Base-by-base conservation (phyloP, 1,284 basidiomycete genomes). In the Chalciporus sp. region DNA sequence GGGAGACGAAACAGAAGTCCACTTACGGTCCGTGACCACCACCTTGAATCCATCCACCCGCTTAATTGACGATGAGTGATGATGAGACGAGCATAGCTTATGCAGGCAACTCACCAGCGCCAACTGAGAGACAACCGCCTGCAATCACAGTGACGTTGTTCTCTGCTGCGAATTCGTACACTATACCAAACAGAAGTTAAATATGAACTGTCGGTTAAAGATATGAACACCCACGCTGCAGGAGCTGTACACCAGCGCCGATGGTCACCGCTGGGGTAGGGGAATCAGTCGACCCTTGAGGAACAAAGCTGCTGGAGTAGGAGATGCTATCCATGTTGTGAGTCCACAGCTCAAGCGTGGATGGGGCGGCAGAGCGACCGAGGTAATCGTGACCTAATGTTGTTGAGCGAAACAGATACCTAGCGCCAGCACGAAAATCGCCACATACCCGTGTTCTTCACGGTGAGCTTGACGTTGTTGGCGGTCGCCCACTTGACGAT, bases 31-130 rank as follows among this genome's bases (percentile, higher is more conserved):
- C 31, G 39, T 57, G 45, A 8, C 66, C 66, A 23, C 66, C 64
- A n/a, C 66, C 64, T 51, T 67, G 64, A 4, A 65, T 17, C 23
- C 19, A 68, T 5, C 64, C 64, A 9, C 60, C 64, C 12, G 57
- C 60, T 65, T 4, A 5, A 7, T 7, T 5, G n/a, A 26, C 20
- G 5, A 6, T n/a, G 12, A 31, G 10, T 29, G 20, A 12, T 1
- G 14, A 33, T 2, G 31, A 17, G 1, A 37, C 19, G 4, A 12
- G 9, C n/a, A 2, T 17, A 5, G 5, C 4, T 4, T 9, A 16
- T 6, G 28, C 11, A 8, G 4, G 20, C 1, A 16, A 42, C 56
- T 40, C 19, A 52, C 63, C 53, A 19, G 42, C 61, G 31, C 63
- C 63, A 9, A 65, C 55, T 8, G 63, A 66, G 7, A 51, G 41